Conservation (phyloP, 371 early-diverging fungal species). For the Smittium culicis region DNA sequence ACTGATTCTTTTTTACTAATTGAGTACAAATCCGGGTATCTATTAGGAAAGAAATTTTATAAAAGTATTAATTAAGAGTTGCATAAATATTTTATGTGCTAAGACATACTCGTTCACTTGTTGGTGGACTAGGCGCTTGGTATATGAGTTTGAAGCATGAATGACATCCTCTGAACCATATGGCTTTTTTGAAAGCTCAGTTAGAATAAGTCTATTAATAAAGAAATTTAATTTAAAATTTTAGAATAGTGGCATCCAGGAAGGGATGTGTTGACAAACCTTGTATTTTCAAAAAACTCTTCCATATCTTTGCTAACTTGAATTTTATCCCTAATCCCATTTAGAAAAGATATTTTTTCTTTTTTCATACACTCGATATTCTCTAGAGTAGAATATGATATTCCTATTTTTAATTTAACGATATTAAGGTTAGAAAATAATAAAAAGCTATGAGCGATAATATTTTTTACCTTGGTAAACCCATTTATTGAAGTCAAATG, state of each 20-base stretch:
- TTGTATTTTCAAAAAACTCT: conserved; percentile 34
- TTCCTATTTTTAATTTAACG: conserved; percentile 5
- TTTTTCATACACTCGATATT: conserved; percentile 42
- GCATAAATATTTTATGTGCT: too few species aligned
- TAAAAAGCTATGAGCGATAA: too few species aligned
- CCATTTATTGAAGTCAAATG: conserved; percentile 77
- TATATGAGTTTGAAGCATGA: conserved; percentile 16
- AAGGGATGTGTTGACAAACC: background rate
- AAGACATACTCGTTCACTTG: conserved; percentile 16
- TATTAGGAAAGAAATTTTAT: background rate
- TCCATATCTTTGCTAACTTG: conserved; percentile 42
- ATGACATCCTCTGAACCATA: conserved; percentile 20
- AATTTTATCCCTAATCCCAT: conserved; percentile 43
- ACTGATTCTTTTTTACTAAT: background rate
- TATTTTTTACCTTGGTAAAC: conserved; percentile 59
- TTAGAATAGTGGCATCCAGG: too few species aligned
- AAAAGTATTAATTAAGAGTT: background rate
- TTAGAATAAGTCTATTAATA: conserved; percentile 7
- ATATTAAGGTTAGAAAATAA: too few species aligned
- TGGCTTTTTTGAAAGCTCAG: conserved; percentile 17
- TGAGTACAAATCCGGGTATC: background rate
- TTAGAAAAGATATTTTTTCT: conserved; percentile 32
- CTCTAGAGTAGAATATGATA: conserved; percentile 47
- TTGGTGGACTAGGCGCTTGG: conserved; percentile 18
- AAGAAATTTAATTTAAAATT: conserved; percentile 15